Evolutionary conservation across 2,329 filamentous ascomycete genomes (phyloP).

Genomic region (Diaporthe citrichinensis): DNA sequence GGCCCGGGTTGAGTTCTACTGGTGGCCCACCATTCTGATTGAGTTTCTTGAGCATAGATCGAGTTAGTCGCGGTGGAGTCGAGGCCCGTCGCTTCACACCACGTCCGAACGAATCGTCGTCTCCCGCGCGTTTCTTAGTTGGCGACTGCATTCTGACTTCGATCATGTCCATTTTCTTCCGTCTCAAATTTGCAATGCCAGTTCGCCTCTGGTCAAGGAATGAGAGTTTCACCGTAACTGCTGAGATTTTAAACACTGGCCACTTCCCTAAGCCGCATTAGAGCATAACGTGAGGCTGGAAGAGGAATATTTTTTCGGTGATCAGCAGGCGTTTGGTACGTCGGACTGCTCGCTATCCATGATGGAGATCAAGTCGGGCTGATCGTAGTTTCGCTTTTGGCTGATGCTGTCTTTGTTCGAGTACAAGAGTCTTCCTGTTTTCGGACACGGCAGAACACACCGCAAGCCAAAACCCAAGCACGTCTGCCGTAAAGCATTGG

Average conservation of each 20-base stretch:
- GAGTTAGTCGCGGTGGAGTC: slow-evolving; percentile 29
- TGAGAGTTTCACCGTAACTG: neutral
- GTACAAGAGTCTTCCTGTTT: neutral
- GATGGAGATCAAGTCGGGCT: neutral
- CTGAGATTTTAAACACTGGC: neutral
- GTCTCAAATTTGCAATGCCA: neutral
- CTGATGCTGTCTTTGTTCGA: slow-evolving; percentile 6
- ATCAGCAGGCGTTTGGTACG: no score
- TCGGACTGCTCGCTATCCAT: neutral
- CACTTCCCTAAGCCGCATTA: neutral
- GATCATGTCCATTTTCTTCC: neutral
- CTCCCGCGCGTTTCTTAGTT: slow-evolving; percentile 25
- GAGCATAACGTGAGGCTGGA: no score
- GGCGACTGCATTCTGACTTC: slow-evolving; percentile 3
- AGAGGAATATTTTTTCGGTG: neutral
- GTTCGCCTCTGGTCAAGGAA: neutral
- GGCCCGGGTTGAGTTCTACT: slow-evolving; percentile 29
- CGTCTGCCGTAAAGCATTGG: neutral
- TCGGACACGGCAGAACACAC: neutral
- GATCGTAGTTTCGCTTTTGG: neutral
- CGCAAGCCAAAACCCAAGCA: neutral
- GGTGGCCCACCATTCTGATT: neutral
- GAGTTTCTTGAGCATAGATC: slow-evolving; percentile 24
- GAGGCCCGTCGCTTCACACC: slow-evolving; percentile 3
- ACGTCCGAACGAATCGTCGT: neutral